Conservation (phyloP, 257 asterid species). For the Cynanchum wilfordii region DNA sequence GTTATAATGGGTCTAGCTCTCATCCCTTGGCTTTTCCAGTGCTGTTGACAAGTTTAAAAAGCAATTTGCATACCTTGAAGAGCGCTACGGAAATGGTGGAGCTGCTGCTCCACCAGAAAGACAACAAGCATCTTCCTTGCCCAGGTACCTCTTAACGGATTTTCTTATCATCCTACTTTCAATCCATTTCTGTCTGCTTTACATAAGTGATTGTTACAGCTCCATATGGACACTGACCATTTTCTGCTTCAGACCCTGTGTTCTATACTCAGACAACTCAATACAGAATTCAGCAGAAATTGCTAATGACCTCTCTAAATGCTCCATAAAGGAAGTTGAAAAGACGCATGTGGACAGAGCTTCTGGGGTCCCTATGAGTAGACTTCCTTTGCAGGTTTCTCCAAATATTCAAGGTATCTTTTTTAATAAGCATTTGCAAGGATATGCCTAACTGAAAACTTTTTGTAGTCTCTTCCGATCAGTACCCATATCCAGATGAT, state of each 20-base stretch:
- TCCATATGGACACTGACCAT: neutral
- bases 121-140: slow-evolving; percentile 92
- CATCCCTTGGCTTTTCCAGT: slow-evolving; percentile 34
- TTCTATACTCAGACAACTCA: slow-evolving; percentile 60
- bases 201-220: neutral
- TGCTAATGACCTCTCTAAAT: slow-evolving; percentile 61
- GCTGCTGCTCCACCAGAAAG: slow-evolving; percentile 85
- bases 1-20: neutral
- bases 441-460: neutral
- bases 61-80: slow-evolving; percentile 94
- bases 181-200: neutral
- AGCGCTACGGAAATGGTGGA: slow-evolving; percentile 70
- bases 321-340: slow-evolving; percentile 68
- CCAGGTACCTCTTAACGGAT: slow-evolving; percentile 42
- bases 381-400: slow-evolving; percentile 83
- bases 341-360: slow-evolving; percentile 45
- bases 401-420: slow-evolving; percentile 66
- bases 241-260: slow-evolving; percentile 55
- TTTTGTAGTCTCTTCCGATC: neutral
- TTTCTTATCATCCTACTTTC: neutral
- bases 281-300: slow-evolving; percentile 44
- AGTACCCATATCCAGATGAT: neutral
- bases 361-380: slow-evolving; percentile 49
- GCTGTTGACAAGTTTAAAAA: slow-evolving; percentile 97
- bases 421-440: neutral